These are phyloP conservation scores for Cucurbita moschata DNA, from an alignment of 306 rosid species.

Conservation along the genomic window DNA sequence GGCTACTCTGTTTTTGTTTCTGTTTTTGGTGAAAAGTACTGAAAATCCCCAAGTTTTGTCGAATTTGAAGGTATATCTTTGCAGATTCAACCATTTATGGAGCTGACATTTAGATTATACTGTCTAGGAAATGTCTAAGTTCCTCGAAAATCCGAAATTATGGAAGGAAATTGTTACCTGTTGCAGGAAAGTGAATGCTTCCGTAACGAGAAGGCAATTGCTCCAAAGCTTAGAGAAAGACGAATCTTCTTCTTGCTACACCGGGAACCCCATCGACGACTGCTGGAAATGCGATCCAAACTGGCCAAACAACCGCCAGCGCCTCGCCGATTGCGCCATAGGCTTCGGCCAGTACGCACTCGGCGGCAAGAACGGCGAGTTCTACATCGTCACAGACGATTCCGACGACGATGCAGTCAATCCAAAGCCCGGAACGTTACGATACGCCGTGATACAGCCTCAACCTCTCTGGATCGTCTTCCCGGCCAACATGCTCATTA, in stretches of 20 bases:
- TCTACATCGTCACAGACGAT: conserved; percentile 66
- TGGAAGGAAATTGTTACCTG: neutral
- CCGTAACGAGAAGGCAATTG: conserved; percentile 59
- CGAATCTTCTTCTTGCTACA: conserved; percentile 35
- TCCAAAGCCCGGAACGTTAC: conserved; percentile 62
- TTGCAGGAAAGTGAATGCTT: conserved; percentile 72
- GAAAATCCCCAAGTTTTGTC: neutral
- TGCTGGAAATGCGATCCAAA: conserved; percentile 98
- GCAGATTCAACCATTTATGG: neutral
- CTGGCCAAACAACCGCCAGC: conserved; percentile 78
- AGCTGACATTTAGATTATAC: neutral
- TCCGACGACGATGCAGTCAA: conserved; percentile 73
- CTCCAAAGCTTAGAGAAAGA: conserved; percentile 21
- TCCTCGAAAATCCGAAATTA: neutral
- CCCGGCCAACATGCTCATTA: conserved; percentile 60
- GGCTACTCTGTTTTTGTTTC: neutral
- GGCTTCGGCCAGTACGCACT: conserved; percentile 94
- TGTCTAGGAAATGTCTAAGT: neutral
- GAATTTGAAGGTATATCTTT: neutral
- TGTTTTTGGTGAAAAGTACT: neutral
- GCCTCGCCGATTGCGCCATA: conserved; percentile 78
- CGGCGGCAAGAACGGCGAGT: conserved; percentile 81
- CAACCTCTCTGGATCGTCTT: conserved; percentile 82
- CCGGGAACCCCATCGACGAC: conserved; percentile 93
- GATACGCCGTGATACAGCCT: conserved; percentile 61